Evolutionary conservation across 352 stramenopile genomes (phyloP).

Genomic region (Phytophthora capsici): DNA sequence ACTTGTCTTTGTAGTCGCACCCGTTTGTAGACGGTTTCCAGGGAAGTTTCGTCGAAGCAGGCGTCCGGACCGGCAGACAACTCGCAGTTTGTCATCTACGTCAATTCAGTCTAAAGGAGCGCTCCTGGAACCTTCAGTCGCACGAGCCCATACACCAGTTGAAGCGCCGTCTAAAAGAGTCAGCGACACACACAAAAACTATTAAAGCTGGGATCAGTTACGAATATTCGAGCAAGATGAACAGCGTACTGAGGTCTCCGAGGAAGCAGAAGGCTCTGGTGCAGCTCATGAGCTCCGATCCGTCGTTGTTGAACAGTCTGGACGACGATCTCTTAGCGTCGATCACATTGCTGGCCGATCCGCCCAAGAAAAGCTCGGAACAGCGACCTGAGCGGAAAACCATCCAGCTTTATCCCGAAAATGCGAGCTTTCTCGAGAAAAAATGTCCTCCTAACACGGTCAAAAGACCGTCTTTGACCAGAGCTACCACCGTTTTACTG

Average conservation of each 20-base stretch:
- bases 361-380: constrained; percentile 7
- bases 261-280: constrained; percentile 55
- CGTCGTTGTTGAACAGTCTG: constrained; percentile 45
- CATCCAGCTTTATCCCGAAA: constrained; percentile 37
- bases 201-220: constrained; percentile 33
- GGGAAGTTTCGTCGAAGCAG: constrained; percentile 34
- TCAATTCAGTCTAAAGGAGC: constrained; percentile 25
- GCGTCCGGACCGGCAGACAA: constrained; percentile 26
- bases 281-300: constrained; percentile 52
- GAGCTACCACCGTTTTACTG: constrained; percentile 29
- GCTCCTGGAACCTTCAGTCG: constrained; percentile 6
- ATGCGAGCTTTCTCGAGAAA: constrained; percentile 19
- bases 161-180: constrained; percentile 16
- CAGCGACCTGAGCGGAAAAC: constrained; percentile 15
- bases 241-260: constrained; percentile 37
- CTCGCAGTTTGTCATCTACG: constrained; percentile 4
- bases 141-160: constrained; percentile 27
- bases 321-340: constrained; percentile 47
- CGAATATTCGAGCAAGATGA: constrained; percentile 30
- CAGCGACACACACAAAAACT: constrained; percentile 3
- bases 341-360: constrained; percentile 38
- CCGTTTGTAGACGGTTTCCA: constrained; percentile 30
- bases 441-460: too few species aligned
- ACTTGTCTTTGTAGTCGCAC: background rate
- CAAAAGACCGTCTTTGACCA: constrained; percentile 8